Base-by-base conservation (phyloP, 345 rosid genomes). In the Streptanthus diversifolius region DNA sequence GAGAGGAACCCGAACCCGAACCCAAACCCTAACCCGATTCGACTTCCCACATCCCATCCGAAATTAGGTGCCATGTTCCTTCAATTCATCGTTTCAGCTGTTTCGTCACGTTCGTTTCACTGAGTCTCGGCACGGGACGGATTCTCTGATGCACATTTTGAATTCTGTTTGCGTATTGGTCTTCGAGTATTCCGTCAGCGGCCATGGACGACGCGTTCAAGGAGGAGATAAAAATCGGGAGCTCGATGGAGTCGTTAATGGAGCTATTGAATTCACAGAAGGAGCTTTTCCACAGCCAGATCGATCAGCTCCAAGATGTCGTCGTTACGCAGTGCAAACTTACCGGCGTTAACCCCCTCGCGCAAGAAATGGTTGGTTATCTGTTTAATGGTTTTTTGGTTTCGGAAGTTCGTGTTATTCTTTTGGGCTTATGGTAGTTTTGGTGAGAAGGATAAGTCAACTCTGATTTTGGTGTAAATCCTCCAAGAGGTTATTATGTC, bases 331-430 rank as follows among this genome's bases (percentile, higher is more conserved):
- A 95, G 74, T 95, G 99, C 90, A 82, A 82, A 58, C 96, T 95
- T 70, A 95, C 98, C 43, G 98, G 99, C 59, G 99, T 83, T 82
- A 95, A 95, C 69, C 99, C 98, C 63, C 98, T 95, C 63, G 88
- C 99, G 29, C 98, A 95, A 78, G 97, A 95, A 71, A 95, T 90
- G 99, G 99, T 92, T 73, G 36, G 87, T 76, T 68, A 5, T 70
- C 25, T 22, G 13, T 61, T 18, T 22, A 1, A 18, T 68, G 51
- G 25, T 19, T 4, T 59, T 8, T 33, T 17, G 27, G 5, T 24
- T 9, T 62, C 33, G 48, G 36, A 21, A 63, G 15, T 33, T 57
- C 15, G 27, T 29, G 5, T 21, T 60, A 17, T 43, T 33, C 15
- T 8, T 2, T 36, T 27, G 0, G 63, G 41, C 32, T 9, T 9